A percentile compares a stretch with the other conserved stretches of the same genome.
Evolutionary conservation across 73 alveolate genomes (phyloP).

Genomic region (Paramecium primaurelia): DNA sequence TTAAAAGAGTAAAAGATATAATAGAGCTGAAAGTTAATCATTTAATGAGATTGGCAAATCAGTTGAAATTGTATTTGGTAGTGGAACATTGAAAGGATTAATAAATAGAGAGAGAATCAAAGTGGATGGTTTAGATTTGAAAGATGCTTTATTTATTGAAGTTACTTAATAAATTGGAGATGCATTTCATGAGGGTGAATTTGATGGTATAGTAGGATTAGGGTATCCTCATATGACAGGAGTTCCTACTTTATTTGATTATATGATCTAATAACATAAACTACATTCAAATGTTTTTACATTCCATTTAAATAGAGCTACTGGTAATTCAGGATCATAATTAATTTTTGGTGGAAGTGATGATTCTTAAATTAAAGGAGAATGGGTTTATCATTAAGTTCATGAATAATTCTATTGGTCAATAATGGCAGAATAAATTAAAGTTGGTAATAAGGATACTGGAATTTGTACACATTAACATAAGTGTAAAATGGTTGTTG

Average conservation of each 20-base stretch:
- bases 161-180: constrained; percentile 58
- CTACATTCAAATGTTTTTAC: constrained; percentile 49
- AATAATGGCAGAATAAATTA: constrained; percentile 57
- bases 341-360: constrained; percentile 58
- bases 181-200: constrained; percentile 47
- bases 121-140: constrained; percentile 51
- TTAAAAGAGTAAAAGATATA: constrained; percentile 40
- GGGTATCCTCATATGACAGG: constrained; percentile 59
- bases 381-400: constrained; percentile 45
- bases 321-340: constrained; percentile 59
- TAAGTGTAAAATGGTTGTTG: constrained; percentile 59
- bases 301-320: constrained; percentile 55
- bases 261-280: constrained; percentile 42
- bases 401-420: constrained; percentile 67
- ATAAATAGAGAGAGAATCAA: constrained; percentile 56
- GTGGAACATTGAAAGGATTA: constrained; percentile 61
- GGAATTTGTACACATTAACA: constrained; percentile 49
- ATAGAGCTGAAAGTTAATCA: constrained; percentile 39
- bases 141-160: constrained; percentile 59
- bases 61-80: constrained; percentile 59
- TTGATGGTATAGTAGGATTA: constrained; percentile 66
- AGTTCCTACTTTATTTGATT: constrained; percentile 52
- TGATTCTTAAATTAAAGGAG: constrained; percentile 42
- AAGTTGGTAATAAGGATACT: constrained; percentile 51
- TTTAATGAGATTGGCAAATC: constrained; percentile 53